Evolutionary conservation across 2,329 filamentous ascomycete genomes (phyloP).

Genomic region (Rugonectria rugulosa): DNA sequence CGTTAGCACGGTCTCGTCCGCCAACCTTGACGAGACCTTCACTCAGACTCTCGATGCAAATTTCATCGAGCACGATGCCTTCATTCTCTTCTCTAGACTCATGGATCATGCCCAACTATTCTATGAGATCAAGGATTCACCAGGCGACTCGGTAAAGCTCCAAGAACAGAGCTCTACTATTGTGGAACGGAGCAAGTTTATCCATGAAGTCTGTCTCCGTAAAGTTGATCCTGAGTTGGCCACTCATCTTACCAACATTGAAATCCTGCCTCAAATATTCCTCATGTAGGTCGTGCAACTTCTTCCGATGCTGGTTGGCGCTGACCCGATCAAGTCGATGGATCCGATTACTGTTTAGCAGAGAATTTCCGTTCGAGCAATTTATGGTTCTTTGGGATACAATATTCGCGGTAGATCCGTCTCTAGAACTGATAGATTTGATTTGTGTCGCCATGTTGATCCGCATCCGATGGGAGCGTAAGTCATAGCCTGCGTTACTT

Average conservation of each 20-base stretch:
- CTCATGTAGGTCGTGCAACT: constrained; percentile 71
- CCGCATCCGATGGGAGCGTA: constrained; percentile 87
- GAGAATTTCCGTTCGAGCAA: constrained; percentile 90
- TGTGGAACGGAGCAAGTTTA: constrained; percentile 82
- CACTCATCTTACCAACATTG: constrained; percentile 79
- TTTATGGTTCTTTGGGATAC: constrained; percentile 89
- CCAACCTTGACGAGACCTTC: constrained; percentile 60
- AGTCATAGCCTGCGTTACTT: constrained; percentile 42
- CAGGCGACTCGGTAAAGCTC: constrained; percentile 23
- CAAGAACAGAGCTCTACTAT: constrained; percentile 63
- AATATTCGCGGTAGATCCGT: constrained; percentile 85
- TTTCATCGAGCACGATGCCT: constrained; percentile 90
- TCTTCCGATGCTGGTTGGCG: background rate
- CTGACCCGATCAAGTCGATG: constrained; percentile 70
- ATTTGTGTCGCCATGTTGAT: constrained; percentile 96
- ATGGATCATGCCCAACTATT: constrained; percentile 90
- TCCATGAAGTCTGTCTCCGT: constrained; percentile 82
- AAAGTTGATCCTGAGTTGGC: constrained; percentile 85
- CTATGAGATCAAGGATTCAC: constrained; percentile 70
- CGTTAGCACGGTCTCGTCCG: constrained; percentile 43
- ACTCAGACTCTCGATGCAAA: constrained; percentile 72
- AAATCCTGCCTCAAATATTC: constrained; percentile 96
- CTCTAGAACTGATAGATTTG: constrained; percentile 81
- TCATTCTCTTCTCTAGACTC: constrained; percentile 81
- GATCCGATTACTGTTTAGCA: constrained; percentile 90